phyloP scores from a whole-genome alignment of 2,329 filamentous ascomycete genomes.

The Septoria petroselini region DNA sequence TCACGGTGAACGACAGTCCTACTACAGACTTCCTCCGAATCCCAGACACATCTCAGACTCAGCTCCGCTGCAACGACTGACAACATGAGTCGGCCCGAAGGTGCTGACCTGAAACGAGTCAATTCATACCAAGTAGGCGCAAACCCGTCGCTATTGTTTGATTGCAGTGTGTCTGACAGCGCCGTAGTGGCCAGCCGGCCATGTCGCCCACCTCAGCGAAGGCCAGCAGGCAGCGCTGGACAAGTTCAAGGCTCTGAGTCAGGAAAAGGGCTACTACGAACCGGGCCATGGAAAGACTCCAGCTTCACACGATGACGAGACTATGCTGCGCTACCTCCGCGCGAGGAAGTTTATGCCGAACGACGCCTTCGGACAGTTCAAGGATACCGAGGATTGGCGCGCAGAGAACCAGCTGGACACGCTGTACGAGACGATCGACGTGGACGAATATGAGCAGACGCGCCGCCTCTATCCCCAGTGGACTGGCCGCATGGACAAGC shows the following conservation, averaged over 20 bases:
- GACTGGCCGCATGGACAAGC: slow-evolving; percentile 84
- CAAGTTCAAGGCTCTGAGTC: slow-evolving; percentile 68
- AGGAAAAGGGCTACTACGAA: slow-evolving; percentile 63
- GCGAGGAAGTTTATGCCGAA: slow-evolving; percentile 75
- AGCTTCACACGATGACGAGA: slow-evolving; percentile 69
- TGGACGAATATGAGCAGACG: slow-evolving; percentile 78
- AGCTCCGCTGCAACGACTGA: not conserved
- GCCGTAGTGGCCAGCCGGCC: slow-evolving; percentile 66
- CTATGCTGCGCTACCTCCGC: slow-evolving; percentile 77
- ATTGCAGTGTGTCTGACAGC: slow-evolving; percentile 3
- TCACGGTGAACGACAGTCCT: too few relatives aligned
- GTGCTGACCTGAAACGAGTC: slow-evolving; percentile 30
- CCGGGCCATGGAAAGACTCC: slow-evolving; percentile 39
- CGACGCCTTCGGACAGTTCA: slow-evolving; percentile 80
- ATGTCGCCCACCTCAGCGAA: slow-evolving; percentile 71
- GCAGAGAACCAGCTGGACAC: slow-evolving; percentile 72
- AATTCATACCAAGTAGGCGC: slow-evolving; percentile 34
- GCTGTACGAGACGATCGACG: slow-evolving; percentile 82
- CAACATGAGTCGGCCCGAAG: slow-evolving; percentile 21
- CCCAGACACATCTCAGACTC: not conserved
- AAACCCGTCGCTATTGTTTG: not conserved
- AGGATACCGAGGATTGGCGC: slow-evolving; percentile 84
- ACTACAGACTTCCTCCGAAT: too few relatives aligned
- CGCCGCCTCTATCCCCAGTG: slow-evolving; percentile 86
- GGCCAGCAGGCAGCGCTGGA: slow-evolving; percentile 65